phyloP scores from a whole-genome alignment of 352 stramenopile species.

The Globisporangium irregulare region DNA sequence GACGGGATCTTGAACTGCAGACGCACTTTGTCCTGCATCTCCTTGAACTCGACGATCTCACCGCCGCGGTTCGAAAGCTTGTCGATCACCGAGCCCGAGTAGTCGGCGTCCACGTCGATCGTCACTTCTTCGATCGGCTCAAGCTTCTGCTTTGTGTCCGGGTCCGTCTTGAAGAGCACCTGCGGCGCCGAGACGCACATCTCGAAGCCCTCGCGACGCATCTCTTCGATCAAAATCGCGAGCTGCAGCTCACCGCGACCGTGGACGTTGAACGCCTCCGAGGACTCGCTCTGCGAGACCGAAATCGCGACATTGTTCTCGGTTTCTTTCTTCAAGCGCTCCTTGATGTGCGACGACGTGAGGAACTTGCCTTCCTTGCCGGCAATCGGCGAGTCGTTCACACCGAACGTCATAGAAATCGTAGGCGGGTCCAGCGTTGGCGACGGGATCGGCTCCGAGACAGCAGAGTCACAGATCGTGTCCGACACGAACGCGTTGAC shows the following conservation, averaged over 20 bases:
- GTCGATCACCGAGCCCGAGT: slow-evolving; percentile 96
- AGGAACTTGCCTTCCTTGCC: slow-evolving; percentile 97
- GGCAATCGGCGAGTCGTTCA: slow-evolving; percentile 96
- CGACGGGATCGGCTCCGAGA: slow-evolving; percentile 88
- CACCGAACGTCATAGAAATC: slow-evolving; percentile 97
- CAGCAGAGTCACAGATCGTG: slow-evolving; percentile 78
- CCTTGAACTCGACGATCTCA: slow-evolving; percentile 91
- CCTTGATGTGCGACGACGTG: slow-evolving; percentile 94
- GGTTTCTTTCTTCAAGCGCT: slow-evolving; percentile 92
- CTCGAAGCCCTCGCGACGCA: slow-evolving; percentile 98
- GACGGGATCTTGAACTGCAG: slow-evolving; percentile 96
- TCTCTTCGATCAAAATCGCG: slow-evolving; percentile 98
- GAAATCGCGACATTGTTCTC: slow-evolving; percentile 98
- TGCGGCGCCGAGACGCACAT: slow-evolving; percentile 96
- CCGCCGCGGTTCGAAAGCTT: slow-evolving; percentile 92
- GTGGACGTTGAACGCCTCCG: slow-evolving; percentile 94
- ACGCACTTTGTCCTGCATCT: slow-evolving; percentile 91
- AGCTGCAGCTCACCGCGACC: slow-evolving; percentile 97
- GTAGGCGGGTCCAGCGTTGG: slow-evolving; percentile 95
- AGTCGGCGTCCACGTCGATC: slow-evolving; percentile 96
- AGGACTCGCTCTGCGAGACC: slow-evolving; percentile 82
- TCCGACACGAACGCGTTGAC: slow-evolving; percentile 90
- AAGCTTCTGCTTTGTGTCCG: slow-evolving; percentile 84
- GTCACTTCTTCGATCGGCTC: slow-evolving; percentile 93
- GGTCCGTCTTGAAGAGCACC: slow-evolving; percentile 91